Evolutionary conservation across 2,329 filamentous ascomycete genomes (phyloP).

Genomic region (Botrytis byssoidea): DNA sequence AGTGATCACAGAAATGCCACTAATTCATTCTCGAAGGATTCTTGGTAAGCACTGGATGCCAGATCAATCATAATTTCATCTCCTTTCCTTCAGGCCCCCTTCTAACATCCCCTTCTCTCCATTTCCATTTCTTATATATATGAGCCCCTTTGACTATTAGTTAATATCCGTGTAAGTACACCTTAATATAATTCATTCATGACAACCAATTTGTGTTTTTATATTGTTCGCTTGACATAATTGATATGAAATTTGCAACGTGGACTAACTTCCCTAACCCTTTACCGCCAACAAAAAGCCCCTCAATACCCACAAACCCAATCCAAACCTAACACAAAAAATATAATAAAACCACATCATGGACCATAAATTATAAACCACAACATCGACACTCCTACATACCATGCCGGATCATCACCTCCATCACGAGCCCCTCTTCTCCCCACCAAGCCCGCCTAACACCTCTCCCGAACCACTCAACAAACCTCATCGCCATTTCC

Average conservation of each 20-base stretch:
- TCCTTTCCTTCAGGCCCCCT: neutral
- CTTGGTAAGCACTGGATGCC: neutral
- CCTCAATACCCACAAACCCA: neutral
- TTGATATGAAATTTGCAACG: neutral
- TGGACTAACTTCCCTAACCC: too few relatives aligned
- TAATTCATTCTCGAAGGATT: neutral
- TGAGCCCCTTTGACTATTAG: neutral
- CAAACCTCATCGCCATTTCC: neutral
- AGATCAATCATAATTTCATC: neutral
- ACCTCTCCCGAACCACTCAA: neutral
- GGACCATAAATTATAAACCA: neutral
- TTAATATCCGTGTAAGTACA: neutral
- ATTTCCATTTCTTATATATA: neutral
- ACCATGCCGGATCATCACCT: neutral
- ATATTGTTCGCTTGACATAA: neutral
- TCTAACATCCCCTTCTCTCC: neutral
- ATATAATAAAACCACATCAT: neutral
- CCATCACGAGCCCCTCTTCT: neutral
- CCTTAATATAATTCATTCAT: neutral
- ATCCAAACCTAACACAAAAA: neutral
- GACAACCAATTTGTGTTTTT: neutral
- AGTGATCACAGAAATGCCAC: too few relatives aligned
- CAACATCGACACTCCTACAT: neutral
- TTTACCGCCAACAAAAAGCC: neutral
- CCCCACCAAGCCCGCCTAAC: too few relatives aligned